Conservation (phyloP, 768 basidiomycete genomes). For the Cyclocybe aegerita region DNA sequence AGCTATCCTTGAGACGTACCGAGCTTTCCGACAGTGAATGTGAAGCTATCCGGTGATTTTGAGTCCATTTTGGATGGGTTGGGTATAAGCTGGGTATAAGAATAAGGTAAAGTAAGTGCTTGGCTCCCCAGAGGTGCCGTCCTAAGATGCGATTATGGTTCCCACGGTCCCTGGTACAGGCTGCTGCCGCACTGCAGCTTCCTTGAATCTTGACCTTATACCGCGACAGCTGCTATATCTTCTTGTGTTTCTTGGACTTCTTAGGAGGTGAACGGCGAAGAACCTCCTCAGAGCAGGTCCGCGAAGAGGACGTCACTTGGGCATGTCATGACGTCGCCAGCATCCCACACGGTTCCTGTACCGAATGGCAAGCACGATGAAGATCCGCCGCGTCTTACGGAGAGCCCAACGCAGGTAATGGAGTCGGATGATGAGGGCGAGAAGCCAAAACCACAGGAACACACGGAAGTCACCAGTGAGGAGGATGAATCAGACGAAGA, state of each 20-base stretch:
- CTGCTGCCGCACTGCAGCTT: too few relatives aligned
- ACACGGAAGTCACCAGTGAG: not conserved
- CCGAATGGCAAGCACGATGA: constrained; percentile 4
- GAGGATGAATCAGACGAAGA: constrained; percentile 9
- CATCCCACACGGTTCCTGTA: too few relatives aligned
- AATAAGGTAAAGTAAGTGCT: not conserved
- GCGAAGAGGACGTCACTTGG: too few relatives aligned
- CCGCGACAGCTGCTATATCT: too few relatives aligned
- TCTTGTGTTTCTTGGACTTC: too few relatives aligned
- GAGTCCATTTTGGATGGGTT: constrained; percentile 20
- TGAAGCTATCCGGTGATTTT: constrained; percentile 65
- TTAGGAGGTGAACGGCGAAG: too few relatives aligned
- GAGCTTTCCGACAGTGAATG: constrained; percentile 94
- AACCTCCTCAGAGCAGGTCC: too few relatives aligned
- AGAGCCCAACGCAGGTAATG: constrained; percentile 13
- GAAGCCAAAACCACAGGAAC: not conserved
- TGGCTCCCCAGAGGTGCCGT: not conserved
- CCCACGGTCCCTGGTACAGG: too few relatives aligned
- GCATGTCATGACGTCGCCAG: too few relatives aligned
- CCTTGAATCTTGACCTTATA: too few relatives aligned
- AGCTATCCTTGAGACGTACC: constrained; percentile 47
- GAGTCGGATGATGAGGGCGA: constrained; percentile 9
- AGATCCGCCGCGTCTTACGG: constrained; percentile 2
- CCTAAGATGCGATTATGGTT: not conserved
- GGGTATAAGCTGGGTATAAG: constrained; percentile 9